These are phyloP conservation scores for Artemisia annua DNA, from an alignment of 129 eudicot species.

Conservation along the genomic window DNA sequence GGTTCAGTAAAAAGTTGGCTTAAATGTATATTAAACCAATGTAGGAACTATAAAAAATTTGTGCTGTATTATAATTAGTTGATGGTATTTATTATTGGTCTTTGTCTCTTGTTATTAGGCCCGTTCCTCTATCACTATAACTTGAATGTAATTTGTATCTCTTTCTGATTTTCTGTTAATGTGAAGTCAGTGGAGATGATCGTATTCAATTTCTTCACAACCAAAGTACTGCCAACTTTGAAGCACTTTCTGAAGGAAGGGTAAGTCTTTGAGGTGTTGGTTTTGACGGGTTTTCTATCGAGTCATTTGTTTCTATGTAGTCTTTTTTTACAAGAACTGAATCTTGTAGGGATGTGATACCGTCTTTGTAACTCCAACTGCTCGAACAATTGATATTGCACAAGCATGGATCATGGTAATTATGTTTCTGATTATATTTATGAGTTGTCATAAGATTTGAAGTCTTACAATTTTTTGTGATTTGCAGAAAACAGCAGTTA, in stretches of 20 bases:
- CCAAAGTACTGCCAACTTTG: slow-evolving; percentile 93
- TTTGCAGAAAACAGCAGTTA: slow-evolving; percentile 73
- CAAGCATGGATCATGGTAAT: slow-evolving; percentile 93
- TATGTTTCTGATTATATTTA: slow-evolving; percentile 4
- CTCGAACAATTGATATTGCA: slow-evolving; percentile 86
- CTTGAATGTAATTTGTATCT: background rate
- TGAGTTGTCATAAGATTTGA: background rate
- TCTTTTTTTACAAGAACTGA: background rate
- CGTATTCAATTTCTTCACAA: slow-evolving; percentile 84
- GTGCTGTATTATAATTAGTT: too few species aligned
- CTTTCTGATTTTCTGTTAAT: slow-evolving; percentile 18
- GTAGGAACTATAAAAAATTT: too few species aligned
- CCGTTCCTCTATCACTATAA: slow-evolving; percentile 2
- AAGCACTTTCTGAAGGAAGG: slow-evolving; percentile 78
- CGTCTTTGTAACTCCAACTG: slow-evolving; percentile 91
- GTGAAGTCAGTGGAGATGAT: slow-evolving; percentile 86
- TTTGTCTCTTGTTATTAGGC: slow-evolving; percentile 4
- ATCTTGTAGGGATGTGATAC: slow-evolving; percentile 85
- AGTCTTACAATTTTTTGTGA: slow-evolving; percentile 13
- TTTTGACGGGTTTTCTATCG: too few species aligned
- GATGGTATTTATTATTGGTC: too few species aligned
- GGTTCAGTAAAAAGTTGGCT: too few species aligned
- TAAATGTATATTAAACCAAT: too few species aligned
- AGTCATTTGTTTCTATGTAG: background rate
- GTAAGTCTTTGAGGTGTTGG: slow-evolving; percentile 39